Base-by-base conservation (phyloP, 2,329 filamentous ascomycete genomes). In the Teratosphaeria epicoccoides region DNA sequence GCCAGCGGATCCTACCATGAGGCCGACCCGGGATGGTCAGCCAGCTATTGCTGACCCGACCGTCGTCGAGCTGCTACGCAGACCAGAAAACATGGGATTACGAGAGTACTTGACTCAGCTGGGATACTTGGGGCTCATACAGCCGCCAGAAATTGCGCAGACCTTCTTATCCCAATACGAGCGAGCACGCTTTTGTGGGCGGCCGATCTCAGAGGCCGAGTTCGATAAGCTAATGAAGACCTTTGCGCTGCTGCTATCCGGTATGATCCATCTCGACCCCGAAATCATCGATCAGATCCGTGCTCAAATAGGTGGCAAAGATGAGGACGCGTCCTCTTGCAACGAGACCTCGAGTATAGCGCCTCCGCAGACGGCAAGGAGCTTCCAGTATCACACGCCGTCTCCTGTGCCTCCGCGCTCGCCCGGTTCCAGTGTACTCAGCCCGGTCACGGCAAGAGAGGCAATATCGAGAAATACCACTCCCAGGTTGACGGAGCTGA, bases 211-310 rank as follows among this genome's bases (percentile, higher is more conserved):
- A 2, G 84, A 90, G 59, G 63, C 70, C 0, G 78, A 84, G 49
- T 97, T 98, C 65, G 78, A 85, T 33, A 72, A 77, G 22, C 73
- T 96, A 25, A 96, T 96, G 88, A 79, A 82, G 52, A 75, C 87
- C 24, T 96, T 97, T 68, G 86, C 90, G 1, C 81, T 86, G 49
- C 73, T 97, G 0, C 73, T 97, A 12, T 81, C 85, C 49, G 79
- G 77, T 17, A 95, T 97, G 86, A 56, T 73, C 24, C 75, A 79
- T 0, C 71, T 88, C 2, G 74, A 84, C 52, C 71, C 78, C 0
- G 70, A 71, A 0, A 66, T 81, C 4, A 64, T 88, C 20, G 70
- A 61, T 7, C 60, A 67, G 43, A 65, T 67, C n/a, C 60, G 61
- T 7, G 44, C 70, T 24, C 69, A 72, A 49, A 52, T 49, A 10